Evolutionary conservation across 441 rosid genomes (phyloP), one percentile per base, ranked within the genome.

Genomic region (Erodium moschatum): DNA sequence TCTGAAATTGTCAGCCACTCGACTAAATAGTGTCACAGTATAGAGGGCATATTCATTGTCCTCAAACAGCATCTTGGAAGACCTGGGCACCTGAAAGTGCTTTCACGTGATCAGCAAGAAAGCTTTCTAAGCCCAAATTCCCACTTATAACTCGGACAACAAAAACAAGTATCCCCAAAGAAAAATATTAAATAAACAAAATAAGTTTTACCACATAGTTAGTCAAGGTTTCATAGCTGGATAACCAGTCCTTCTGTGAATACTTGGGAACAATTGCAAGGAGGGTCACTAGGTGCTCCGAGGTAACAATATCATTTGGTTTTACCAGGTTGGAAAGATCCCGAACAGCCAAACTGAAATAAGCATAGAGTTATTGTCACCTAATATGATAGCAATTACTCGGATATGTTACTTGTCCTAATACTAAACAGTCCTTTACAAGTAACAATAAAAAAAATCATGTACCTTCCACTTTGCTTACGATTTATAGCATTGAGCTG

Each of bases 41-140:
- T 87, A 91, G 72, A 90, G 96, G 42, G 99, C 97, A 80, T 90
- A 91, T 81, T 94, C 99, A 70, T 91, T 94, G 78, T 94, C 99
- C 86, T 94, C 99, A 42, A 81, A 75, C 81, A 94, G 82, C 70
- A 74, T 78, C 88, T 87, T 94, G 19, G 97, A 85, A 31, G 97
- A 91, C 85, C 96, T 85, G 63, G 97, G 97, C 73, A 91, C 99
- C 97, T 91, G 89, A 80, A 73, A 70, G 70, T 48, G 5, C 7
- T 74, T 24, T 18, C 62, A 56, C 27, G 66, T 15, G 19, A 48
- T 38, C 68, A 52, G 21, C 8, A 46, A 72, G 65, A 21, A 29
- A 69, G 72, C 27, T 27, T 63, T 60, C 9, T 13, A 66, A 5
- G 63, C 67, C 19, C 73, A 20, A 52, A 19, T 12, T 2, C 61